These are phyloP conservation scores for Exophiala sp. DNA, from an alignment of 2,329 filamentous ascomycete genomes.

Conservation along the genomic window DNA sequence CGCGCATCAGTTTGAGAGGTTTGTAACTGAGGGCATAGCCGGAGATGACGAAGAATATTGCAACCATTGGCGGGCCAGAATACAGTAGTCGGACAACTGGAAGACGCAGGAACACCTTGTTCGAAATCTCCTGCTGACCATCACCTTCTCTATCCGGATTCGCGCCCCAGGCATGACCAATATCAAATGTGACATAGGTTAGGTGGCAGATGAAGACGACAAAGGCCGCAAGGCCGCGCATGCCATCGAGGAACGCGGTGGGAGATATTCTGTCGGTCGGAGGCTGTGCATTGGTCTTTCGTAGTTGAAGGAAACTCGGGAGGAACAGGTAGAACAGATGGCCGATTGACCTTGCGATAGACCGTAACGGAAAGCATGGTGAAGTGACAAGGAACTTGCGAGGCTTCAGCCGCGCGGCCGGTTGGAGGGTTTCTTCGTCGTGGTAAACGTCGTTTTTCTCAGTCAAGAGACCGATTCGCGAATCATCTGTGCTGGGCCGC, in stretches of 20 bases:
- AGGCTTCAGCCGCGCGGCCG: slow-evolving; percentile 1
- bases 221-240: slow-evolving; percentile 39
- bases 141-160: slow-evolving; percentile 10
- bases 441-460: slow-evolving; percentile 12
- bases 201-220: slow-evolving; percentile 26
- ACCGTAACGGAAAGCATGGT: slow-evolving; percentile 9
- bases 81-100: slow-evolving; percentile 26
- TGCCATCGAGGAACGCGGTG: slow-evolving; percentile 35
- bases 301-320: slow-evolving; percentile 18
- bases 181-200: slow-evolving; percentile 25
- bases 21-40: slow-evolving; percentile 45
- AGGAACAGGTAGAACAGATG: slow-evolving; percentile 9
- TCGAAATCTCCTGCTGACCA: neutral
- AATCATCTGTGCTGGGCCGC: slow-evolving; percentile 15
- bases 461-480: slow-evolving; percentile 9
- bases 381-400: slow-evolving; percentile 2
- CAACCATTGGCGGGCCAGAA: slow-evolving; percentile 32
- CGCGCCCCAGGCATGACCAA: slow-evolving; percentile 23
- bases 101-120: slow-evolving; percentile 18
- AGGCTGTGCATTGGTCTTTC: slow-evolving; percentile 3
- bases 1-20: slow-evolving; percentile 38
- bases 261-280: slow-evolving; percentile 10
- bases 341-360: slow-evolving; percentile 6
- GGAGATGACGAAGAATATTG: slow-evolving; percentile 46
- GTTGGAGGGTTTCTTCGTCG: neutral